Percentiles rank a stretch among this genome's conserved stretches.
Evolutionary conservation across 2,329 filamentous ascomycete species (phyloP).

Genomic region (Nemania sp.): DNA sequence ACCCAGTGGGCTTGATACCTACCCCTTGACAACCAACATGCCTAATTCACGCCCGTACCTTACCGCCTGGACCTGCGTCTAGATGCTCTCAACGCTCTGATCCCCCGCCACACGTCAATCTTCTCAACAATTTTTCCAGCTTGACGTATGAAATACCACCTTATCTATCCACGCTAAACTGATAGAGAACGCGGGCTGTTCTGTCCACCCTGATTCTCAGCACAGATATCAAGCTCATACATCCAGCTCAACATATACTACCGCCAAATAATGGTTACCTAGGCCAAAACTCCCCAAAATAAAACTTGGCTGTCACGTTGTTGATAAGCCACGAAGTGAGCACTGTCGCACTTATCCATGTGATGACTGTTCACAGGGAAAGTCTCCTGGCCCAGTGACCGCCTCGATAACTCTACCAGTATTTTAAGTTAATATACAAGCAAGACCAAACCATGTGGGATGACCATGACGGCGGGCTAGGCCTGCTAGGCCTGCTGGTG

Average conservation of each 20-base stretch:
- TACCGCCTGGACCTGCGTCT: no score
- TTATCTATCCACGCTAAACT: background rate
- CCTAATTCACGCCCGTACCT: no score
- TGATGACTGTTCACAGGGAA: background rate
- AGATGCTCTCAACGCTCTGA: background rate
- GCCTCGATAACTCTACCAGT: no score
- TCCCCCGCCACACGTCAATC: background rate
- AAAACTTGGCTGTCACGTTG: no score
- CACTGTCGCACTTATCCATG: background rate
- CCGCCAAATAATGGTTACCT: no score
- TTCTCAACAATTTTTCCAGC: no score
- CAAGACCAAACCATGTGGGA: slow-evolving; percentile 3
- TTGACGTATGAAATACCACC: no score
- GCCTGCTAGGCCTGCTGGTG: background rate
- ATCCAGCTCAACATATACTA: background rate
- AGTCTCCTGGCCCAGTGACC: background rate
- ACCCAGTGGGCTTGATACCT: no score
- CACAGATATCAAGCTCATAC: background rate
- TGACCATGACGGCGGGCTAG: background rate
- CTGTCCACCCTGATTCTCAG: background rate
- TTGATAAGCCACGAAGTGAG: no score
- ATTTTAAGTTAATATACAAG: background rate
- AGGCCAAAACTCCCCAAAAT: no score
- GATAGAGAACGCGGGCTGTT: background rate
- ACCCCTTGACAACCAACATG: no score